Evolutionary conservation across 129 eudicot genomes (phyloP), one percentile per base, ranked within the genome.

Genomic region (Centella asiatica): DNA sequence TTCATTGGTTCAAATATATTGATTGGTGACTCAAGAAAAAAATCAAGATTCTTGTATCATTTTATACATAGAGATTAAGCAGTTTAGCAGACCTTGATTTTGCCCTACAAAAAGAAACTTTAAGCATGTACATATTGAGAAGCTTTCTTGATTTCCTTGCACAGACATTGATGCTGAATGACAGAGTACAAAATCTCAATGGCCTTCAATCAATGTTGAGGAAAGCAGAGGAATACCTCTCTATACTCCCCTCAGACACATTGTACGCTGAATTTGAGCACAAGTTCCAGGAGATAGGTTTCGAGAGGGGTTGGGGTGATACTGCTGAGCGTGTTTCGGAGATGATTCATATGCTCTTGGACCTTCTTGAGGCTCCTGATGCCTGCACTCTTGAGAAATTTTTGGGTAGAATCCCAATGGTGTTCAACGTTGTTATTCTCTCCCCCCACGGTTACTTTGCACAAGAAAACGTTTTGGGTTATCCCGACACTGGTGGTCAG

Each of bases 371-470:
- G 65, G 99, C 99, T 57, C 99, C 99, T 4, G 96, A 87, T 34
- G 81, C 99, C 1, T 64, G 81, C 71, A 93, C 99, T 26, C 95
- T 93, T 5, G 89, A 93, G 83, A 93, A 60, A 26, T 93, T 93
- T 51, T 85, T 93, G n/a, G 96, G 99, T 17, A 78, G 85, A 65
- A 85, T 93, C 51, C 99, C 99, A 0, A 84, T 85, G 96, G 96
- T 85, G 25, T 93, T 93, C 87, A 88, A 93, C 50, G 99, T 93
- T 7, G 99, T 93, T 47, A 93, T 93, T 57, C 99, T 93, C 49
- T 93, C 99, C 0, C 99, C 99, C 18, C 99, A 93, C 50, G 99
- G 99, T 10, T 93, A 93, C 82, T 93, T 93, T 62, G 99, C 99
- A 64, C 99, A 93, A 57, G 99, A 85, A 46, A 87, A 93, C 58